Evolutionary conservation across 2,329 filamentous ascomycete genomes (phyloP).

Genomic region (Parasarocladium wereldwijsianum): DNA sequence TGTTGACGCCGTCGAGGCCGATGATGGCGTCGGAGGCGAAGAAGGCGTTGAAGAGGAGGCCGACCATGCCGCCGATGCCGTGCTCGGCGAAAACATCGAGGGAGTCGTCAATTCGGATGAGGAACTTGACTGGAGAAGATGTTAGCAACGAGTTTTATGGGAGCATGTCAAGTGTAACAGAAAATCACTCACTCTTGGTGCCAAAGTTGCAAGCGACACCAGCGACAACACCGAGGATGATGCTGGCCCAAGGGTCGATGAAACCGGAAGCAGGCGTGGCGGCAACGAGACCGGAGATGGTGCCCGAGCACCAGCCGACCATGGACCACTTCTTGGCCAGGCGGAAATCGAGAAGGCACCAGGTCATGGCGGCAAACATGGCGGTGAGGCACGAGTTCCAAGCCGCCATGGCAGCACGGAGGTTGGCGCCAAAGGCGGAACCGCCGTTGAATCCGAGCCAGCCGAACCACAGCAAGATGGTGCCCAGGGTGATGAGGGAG

Average conservation of each 20-base stretch:
- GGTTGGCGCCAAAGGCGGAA: conserved; percentile 83
- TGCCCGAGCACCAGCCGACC: conserved; percentile 59
- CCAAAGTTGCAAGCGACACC: conserved; percentile 53
- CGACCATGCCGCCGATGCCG: conserved; percentile 53
- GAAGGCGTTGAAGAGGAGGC: conserved; percentile 58
- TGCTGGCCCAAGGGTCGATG: conserved; percentile 52
- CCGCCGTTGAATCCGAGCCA: conserved; percentile 99
- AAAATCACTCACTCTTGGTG: conserved; percentile 34
- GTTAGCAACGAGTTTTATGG: conserved; percentile 6
- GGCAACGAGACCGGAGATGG: conserved; percentile 56
- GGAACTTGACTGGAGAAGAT: conserved; percentile 34
- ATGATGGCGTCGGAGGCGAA: conserved; percentile 59
- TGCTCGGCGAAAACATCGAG: conserved; percentile 62
- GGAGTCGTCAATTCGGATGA: conserved; percentile 52
- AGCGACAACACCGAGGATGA: conserved; percentile 51
- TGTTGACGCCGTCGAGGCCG: conserved; percentile 65
- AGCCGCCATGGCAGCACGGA: conserved; percentile 89
- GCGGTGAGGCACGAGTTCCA: conserved; percentile 95
- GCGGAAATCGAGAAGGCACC: conserved; percentile 91
- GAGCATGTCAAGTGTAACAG: neutral
- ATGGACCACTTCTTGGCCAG: conserved; percentile 87
- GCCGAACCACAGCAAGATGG: conserved; percentile 92
- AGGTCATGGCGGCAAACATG: conserved; percentile 82
- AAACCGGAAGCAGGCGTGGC: conserved; percentile 56
- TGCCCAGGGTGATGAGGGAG: conserved; percentile 89